A percentile compares a stretch with the other conserved stretches of the same genome.
Evolutionary conservation across 305 asterid species (phyloP).

Genomic region (Fraxinus angustifolia): DNA sequence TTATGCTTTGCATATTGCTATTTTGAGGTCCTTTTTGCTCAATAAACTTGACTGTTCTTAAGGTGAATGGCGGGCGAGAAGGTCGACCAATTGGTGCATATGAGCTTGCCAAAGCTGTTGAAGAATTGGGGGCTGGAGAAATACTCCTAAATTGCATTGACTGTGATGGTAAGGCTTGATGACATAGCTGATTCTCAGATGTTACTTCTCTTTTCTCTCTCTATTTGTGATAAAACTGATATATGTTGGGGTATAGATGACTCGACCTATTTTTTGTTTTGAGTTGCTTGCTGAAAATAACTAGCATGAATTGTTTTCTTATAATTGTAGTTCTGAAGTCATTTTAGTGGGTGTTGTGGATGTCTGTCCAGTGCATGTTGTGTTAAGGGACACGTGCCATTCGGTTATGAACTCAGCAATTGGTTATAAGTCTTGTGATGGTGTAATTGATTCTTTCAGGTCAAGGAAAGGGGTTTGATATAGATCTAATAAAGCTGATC

Average conservation of each 20-base stretch:
- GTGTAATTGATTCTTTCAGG: conserved; percentile 41
- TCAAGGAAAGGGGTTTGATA: conserved; percentile 88
- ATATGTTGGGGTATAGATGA: background rate
- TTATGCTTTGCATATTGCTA: background rate
- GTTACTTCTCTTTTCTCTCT: background rate
- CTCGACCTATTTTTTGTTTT: background rate
- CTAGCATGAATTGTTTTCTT: background rate
- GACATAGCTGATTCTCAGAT: background rate
- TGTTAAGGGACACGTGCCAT: background rate
- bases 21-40: conserved; percentile 6
- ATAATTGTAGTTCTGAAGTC: background rate
- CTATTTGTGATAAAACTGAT: background rate
- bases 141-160: conserved; percentile 90
- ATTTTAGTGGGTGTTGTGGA: background rate
- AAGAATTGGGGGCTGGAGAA: conserved; percentile 97
- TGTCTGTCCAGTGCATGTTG: background rate
- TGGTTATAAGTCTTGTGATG: background rate
- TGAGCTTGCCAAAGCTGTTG: conserved; percentile 95
- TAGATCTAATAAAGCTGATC: conserved; percentile 69
- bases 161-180: conserved; percentile 68
- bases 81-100: conserved; percentile 93
- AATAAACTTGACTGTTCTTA: conserved; percentile 10
- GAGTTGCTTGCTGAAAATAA: background rate
- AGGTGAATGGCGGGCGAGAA: conserved; percentile 96
- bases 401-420: background rate